Conservation (phyloP, 306 rosid genomes). For the Dicorynia guianensis region DNA sequence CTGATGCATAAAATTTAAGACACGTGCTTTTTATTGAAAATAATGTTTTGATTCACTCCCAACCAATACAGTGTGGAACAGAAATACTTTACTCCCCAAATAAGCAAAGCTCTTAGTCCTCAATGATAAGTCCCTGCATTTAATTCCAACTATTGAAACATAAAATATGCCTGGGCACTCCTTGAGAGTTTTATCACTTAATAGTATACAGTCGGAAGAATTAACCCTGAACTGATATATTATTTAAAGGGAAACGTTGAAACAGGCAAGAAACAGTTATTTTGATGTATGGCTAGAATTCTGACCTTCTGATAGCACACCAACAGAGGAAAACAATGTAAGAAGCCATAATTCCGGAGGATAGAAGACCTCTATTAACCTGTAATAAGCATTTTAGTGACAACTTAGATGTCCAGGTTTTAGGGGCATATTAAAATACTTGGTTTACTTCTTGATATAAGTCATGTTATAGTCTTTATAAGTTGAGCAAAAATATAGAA, state of each 20-base stretch:
- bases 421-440: not conserved
- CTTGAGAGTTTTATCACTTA: not conserved
- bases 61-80: not conserved
- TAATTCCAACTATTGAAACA: no score
- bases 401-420: not conserved
- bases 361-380: constrained; percentile 87
- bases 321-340: constrained; percentile 87
- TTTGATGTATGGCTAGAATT: constrained; percentile 25
- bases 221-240: not conserved
- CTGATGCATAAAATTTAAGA: no score
- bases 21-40: not conserved
- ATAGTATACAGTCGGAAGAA: not conserved
- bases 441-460: not conserved
- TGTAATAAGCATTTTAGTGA: constrained; percentile 46
- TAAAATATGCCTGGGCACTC: no score
- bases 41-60: not conserved
- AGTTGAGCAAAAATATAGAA: not conserved
- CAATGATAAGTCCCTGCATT: not conserved
- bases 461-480: not conserved
- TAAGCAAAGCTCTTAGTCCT: not conserved
- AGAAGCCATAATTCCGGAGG: constrained; percentile 93
- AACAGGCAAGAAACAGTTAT: not conserved
- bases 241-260: not conserved
- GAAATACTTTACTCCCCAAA: not conserved
- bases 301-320: constrained; percentile 86